Evolutionary conservation across 2,329 filamentous ascomycete genomes (phyloP), one percentile per base, ranked within the genome.

Genomic region (Colletotrichum siamense): DNA sequence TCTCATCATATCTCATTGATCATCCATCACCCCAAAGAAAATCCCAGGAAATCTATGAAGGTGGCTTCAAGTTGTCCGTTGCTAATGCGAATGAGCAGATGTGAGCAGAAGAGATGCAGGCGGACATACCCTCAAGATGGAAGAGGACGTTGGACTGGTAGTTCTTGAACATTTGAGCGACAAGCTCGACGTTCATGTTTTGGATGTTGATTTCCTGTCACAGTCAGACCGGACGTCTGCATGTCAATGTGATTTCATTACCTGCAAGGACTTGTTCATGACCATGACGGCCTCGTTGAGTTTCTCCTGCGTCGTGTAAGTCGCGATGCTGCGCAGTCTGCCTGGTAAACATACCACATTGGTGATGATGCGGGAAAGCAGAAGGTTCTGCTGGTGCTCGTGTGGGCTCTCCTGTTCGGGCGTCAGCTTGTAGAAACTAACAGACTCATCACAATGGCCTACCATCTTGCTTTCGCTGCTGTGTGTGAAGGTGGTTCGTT

Each of bases 121-220:
- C 22, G 57, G 49, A 67, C 84, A 79, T 88, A 98, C 97, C 97
- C 92, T 99, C 97, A 8, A 99, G 90, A 81, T 99, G 97, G 84
- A 99, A 99, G 8, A 99, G 88, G 16, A 99, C 96, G 81, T 99
- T 99, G 13, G 96, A 98, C 85, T 98, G 96, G 84, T 99, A 99
- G 86, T 99, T 99, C 88, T 99, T 98, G 89, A 99, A 99, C 97
- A 99, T 99, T 83, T 99, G 96, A 1, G 96, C 96, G 7, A 99
- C 97, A 4, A 99, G 91, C 87, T 99, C 97, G 44, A 98, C 95
- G 83, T 99, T 98, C 96, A 99, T 98, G 85, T 99, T 99, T 82
- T 98, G 95, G 72, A 98, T 94, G 82, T 99, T 99, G 89, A 99
- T 98, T 80, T 99, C 96, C 95, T 98, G 80, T 6, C 24, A 8